Evolutionary conservation across 768 basidiomycete genomes (phyloP).

Genomic region (Lyophyllum atratum): DNA sequence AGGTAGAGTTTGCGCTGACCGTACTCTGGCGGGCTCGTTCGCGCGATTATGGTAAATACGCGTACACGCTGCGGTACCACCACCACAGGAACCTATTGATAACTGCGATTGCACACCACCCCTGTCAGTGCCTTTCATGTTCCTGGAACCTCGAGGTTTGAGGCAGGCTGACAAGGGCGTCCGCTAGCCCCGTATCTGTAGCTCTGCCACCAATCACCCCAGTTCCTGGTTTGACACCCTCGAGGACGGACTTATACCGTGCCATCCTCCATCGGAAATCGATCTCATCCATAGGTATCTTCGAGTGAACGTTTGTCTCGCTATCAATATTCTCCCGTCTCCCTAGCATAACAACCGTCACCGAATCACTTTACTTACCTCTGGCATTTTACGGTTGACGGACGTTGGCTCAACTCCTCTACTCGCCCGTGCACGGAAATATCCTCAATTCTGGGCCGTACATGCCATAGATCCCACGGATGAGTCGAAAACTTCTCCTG

Average conservation of each 20-base stretch:
- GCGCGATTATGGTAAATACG: neutral
- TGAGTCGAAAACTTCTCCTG: neutral
- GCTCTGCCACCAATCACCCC: neutral
- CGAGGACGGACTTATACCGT: neutral
- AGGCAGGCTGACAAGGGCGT: neutral
- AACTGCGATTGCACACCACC: neutral
- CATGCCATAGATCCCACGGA: neutral
- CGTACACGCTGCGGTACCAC: neutral
- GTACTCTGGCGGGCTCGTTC: neutral
- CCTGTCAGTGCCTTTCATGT: slow-evolving; percentile 9
- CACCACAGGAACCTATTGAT: neutral
- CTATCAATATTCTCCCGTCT: neutral
- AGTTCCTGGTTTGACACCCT: neutral
- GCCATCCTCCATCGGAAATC: neutral
- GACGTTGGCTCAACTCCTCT: neutral
- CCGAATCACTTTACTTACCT: neutral
- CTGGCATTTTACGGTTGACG: neutral
- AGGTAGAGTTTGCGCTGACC: neutral
- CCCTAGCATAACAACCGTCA: neutral
- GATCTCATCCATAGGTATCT: neutral
- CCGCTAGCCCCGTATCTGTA: neutral
- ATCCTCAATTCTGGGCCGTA: neutral
- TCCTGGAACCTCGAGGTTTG: slow-evolving; percentile 3
- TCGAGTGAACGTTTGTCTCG: neutral
- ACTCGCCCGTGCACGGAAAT: neutral